A percentile compares a stretch with the other conserved stretches of the same genome.
These are phyloP conservation scores for Ramaria sp. DNA, from an alignment of 768 basidiomycete species.

Conservation along the genomic window DNA sequence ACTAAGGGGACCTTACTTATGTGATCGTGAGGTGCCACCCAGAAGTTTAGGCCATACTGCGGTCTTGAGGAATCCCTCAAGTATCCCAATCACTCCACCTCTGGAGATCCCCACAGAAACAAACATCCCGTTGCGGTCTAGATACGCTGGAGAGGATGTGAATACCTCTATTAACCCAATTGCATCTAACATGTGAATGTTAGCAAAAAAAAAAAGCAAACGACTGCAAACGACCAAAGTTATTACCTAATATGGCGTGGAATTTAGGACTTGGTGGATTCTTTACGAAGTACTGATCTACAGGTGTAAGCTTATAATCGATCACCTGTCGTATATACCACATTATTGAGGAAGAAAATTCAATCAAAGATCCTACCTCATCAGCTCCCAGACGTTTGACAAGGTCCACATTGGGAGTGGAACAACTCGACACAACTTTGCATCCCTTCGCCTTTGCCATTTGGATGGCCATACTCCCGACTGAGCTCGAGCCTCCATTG, in stretches of 20 bases:
- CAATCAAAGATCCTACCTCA: slow-evolving; percentile 29
- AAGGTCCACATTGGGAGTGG: slow-evolving; percentile 45
- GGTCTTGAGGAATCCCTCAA: slow-evolving; percentile 24
- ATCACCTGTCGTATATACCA: slow-evolving; percentile 29
- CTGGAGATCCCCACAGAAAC: slow-evolving; percentile 34
- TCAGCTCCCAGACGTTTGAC: slow-evolving; percentile 56
- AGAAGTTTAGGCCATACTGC: slow-evolving; percentile 34
- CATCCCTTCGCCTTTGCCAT: slow-evolving; percentile 56
- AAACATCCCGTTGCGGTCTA: slow-evolving; percentile 42
- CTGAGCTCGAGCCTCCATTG: slow-evolving; percentile 59
- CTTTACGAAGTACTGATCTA: slow-evolving; percentile 33
- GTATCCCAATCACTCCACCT: slow-evolving; percentile 23
- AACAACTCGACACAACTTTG: slow-evolving; percentile 47
- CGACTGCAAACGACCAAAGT: background rate
- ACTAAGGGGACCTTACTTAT: slow-evolving; percentile 26
- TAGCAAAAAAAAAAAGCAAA: background rate
- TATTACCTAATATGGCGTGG: slow-evolving; percentile 50
- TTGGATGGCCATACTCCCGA: slow-evolving; percentile 64
- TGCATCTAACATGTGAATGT: background rate
- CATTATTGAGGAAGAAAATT: background rate
- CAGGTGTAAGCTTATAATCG: slow-evolving; percentile 45
- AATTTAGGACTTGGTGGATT: slow-evolving; percentile 40
- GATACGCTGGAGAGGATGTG: slow-evolving; percentile 36
- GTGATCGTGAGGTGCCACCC: slow-evolving; percentile 39
- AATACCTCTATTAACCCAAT: slow-evolving; percentile 26